These are phyloP conservation scores for Sungouiella thailandica DNA, from an alignment of 805 yeast genomes.

Conservation along the genomic window DNA sequence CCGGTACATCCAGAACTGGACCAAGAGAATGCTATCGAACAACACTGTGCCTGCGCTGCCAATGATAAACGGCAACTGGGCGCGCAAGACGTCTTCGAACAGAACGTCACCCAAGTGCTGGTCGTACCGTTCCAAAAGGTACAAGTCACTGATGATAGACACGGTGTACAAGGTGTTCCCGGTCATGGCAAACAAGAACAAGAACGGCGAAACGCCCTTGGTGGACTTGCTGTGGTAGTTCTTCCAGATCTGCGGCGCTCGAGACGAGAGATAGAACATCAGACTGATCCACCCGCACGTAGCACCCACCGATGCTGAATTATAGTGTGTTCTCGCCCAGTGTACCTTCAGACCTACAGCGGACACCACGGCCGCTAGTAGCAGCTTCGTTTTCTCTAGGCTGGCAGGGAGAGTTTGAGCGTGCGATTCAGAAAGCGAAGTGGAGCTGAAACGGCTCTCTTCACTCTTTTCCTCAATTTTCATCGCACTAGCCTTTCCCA, in stretches of 20 bases:
- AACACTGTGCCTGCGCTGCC: conserved; percentile 21
- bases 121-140: conserved; percentile 15
- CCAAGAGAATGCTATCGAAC: conserved; percentile 26
- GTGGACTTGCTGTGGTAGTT: conserved; percentile 28
- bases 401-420: no score
- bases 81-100: conserved; percentile 12
- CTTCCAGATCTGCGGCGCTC: conserved; percentile 33
- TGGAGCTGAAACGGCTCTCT: no score
- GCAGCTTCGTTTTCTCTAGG: background rate
- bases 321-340: conserved; percentile 1
- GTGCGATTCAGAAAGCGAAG: no score
- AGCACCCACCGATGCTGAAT: conserved; percentile 18
- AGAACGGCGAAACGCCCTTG: conserved; percentile 29
- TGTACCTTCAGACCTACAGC: background rate
- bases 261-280: conserved; percentile 24
- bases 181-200: conserved; percentile 32
- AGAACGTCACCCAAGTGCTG: conserved; percentile 9
- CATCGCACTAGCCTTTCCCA: conserved; percentile 10
- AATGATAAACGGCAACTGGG: conserved; percentile 16
- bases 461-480: no score
- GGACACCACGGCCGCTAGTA: background rate
- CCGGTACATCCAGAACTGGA: conserved; percentile 28
- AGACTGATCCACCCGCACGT: conserved; percentile 33
- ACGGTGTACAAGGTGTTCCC: conserved; percentile 33
- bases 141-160: conserved; percentile 29